Evolutionary conservation across 2,329 filamentous ascomycete genomes (phyloP), one percentile per base, ranked within the genome.

Genomic region (Lachnellula arida): DNA sequence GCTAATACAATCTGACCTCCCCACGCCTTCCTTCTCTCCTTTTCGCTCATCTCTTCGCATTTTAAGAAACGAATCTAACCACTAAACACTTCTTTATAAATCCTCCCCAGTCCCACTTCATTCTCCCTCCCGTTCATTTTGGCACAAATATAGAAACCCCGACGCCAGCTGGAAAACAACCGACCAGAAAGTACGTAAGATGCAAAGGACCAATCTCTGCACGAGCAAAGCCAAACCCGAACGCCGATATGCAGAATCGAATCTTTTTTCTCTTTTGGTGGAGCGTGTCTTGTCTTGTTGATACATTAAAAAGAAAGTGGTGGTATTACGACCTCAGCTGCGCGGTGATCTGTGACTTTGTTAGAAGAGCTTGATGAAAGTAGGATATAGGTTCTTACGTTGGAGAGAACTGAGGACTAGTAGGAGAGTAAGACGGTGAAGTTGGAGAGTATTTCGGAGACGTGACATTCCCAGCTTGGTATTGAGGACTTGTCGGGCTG

Each of bases 361-460:
- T 63, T 55, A 63, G 59, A 19, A 55, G 19, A 17, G 28, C 4
- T 15, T 9, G 9, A 25, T 28, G 15, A 12, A 19, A 14, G 11
- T 19, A 35, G 9, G 4, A 25, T 4, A 22, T 15, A 28, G 8
- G 44, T 39, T 32, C 59, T 60, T 64, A 64, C 63, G 63, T 64
- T 28, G 65, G 65, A 42, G 65, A 67, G 47, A 66, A 68, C 51
- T 65, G 58, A 56, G 67, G 67, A 57, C 63, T 67, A 39, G 61
- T 63, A 34, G 62, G 65, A 49, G 64, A 66, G 51, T 65, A 66
- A 32, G 60, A 62, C 5, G 64, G 60, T 9, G 62, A 61, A 19
- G 65, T 66, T 28, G 65, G 65, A 34, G 64, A 68, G 40, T 62
- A 63, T 60, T 74, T 75, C 3, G 77, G 76, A 46, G 76, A 76